Base-by-base conservation (phyloP, 2,329 filamentous ascomycete genomes). In the Mycogone perniciosa region DNA sequence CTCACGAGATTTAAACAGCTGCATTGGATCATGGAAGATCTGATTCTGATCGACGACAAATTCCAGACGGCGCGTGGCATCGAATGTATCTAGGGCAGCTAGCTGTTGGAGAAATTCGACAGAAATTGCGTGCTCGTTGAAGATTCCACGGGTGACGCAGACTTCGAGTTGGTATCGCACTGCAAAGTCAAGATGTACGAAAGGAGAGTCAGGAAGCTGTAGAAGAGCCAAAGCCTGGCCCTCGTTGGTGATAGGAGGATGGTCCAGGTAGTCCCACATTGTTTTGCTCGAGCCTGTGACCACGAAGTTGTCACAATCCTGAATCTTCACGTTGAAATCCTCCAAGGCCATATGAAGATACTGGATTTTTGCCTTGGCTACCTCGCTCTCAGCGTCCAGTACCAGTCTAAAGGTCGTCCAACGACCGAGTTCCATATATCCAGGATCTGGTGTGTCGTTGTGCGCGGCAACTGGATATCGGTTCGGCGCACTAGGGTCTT, bases 91-190 rank as follows among this genome's bases (percentile, higher is more conserved):
- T 20, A 68, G 52, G 3, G 69, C 62, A 1, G 76, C 72, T 13
- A 97, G 74, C 39, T 70, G 76, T 30, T 74, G 64, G 2, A 95
- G 69, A 57, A 97, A 97, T 3, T 81, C 75, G 1, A 68, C 64
- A 1, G 73, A 77, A 41, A 97, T 77, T 43, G 79, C 86, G 62
- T 89, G 81, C 64, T 96, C 92, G 48, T 85, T 85, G 9, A 99
- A 70, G 27, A 82, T 75, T 0, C 84, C 83, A 30, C 86, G 81
- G 0, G 91, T 95, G n/a, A 97, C 76, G 63, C 92, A 97, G 0
- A 89, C 91, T 65, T 99, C 92, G 0, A 99, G 78, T 64, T 96
- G 90, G 62, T 97, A 99, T 11, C 89, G 80, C 1, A 96, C 80
- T 1, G 82, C 71, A 54, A 90, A 96, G 0, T 80, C 71, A 4